Evolutionary conservation across 2,329 filamentous ascomycete species (phyloP).

Genomic region (Sclerotinia borealis): DNA sequence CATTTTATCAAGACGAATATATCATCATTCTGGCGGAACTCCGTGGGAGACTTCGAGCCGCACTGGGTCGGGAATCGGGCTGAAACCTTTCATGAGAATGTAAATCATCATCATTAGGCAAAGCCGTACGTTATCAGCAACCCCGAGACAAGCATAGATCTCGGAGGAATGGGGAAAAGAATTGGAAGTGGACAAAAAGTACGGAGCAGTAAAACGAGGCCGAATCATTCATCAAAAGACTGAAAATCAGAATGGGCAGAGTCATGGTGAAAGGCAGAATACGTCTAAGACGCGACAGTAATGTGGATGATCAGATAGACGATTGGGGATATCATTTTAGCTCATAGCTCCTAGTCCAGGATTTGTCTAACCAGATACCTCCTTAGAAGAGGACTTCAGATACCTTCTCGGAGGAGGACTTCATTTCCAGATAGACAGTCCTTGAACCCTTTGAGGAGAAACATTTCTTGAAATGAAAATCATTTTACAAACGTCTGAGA

Average conservation of each 20-base stretch:
- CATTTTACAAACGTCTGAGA: constrained; percentile 66
- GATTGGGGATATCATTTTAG: constrained; percentile 8
- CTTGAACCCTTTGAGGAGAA: not conserved
- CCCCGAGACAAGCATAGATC: not conserved
- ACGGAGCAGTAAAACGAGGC: not conserved
- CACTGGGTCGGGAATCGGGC: constrained; percentile 6
- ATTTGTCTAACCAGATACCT: constrained; percentile 1
- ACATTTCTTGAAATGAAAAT: constrained; percentile 12
- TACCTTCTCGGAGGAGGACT: constrained; percentile 6
- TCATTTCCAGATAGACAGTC: constrained; percentile 7
- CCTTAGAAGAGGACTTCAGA: constrained; percentile 7
- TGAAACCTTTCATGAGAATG: not conserved
- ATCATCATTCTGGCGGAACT: constrained; percentile 6
- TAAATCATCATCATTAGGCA: not conserved
- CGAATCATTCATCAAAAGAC: not conserved
- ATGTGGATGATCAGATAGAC: not conserved
- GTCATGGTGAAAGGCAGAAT: not conserved
- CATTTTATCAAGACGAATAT: constrained; percentile 11
- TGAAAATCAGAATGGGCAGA: not conserved
- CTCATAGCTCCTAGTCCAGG: constrained; percentile 8
- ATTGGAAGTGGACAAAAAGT: not conserved
- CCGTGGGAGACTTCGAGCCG: constrained; percentile 4
- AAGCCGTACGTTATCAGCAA: not conserved
- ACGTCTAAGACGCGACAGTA: not conserved
- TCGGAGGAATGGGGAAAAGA: not conserved